Evolutionary conservation across 139 green algal species (phyloP).

Genomic region (Chlorella sorokiniana): DNA sequence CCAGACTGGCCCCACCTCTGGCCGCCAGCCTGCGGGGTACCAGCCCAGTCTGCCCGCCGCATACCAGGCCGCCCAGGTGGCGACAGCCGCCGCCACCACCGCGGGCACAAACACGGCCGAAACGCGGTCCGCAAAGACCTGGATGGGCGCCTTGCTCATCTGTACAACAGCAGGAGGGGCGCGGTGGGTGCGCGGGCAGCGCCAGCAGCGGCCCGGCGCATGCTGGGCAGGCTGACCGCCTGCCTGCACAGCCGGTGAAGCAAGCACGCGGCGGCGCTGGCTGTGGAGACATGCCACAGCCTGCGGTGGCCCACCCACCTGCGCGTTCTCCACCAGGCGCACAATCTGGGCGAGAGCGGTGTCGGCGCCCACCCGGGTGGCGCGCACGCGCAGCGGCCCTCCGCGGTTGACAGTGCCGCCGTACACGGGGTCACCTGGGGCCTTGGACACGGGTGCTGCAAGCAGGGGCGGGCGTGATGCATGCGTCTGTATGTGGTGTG

Average conservation of each 20-base stretch:
- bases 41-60: conserved; percentile 52
- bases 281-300: not conserved
- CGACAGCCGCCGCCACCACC: conserved; percentile 77
- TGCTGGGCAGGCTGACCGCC: too few species aligned
- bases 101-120: conserved; percentile 89
- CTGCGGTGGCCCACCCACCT: conserved; percentile 48
- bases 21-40: conserved; percentile 74
- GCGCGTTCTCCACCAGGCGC: conserved; percentile 90
- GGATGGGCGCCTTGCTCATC: conserved; percentile 94
- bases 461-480: not conserved
- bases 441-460: conserved; percentile 75
- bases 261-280: too few species aligned
- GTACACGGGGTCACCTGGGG: conserved; percentile 68
- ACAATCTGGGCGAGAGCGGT: conserved; percentile 94
- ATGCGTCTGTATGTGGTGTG: not conserved
- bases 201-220: too few species aligned
- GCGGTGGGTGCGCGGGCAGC: not conserved
- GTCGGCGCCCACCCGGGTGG: conserved; percentile 72
- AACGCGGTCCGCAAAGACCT: conserved; percentile 86
- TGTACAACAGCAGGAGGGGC: not conserved
- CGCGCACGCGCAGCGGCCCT: conserved; percentile 59
- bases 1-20: too few species aligned
- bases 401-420: conserved; percentile 92
- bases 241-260: too few species aligned
- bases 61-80: conserved; percentile 69